Evolutionary conservation across 2,329 filamentous ascomycete genomes (phyloP), one percentile per base, ranked within the genome.

Genomic region (Nakataea oryzae): DNA sequence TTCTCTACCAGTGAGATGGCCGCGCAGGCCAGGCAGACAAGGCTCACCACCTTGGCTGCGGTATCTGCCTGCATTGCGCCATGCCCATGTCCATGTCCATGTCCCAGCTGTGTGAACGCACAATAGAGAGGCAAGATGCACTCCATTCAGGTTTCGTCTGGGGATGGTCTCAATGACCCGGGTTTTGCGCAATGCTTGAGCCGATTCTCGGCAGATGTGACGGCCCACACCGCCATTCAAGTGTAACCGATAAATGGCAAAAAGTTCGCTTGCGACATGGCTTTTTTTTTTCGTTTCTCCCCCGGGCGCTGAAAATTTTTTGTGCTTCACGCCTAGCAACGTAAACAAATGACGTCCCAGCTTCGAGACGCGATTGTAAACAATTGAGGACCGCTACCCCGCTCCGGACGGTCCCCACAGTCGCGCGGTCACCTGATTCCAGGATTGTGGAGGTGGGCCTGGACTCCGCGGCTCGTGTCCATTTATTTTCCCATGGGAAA

Each of bases 321-420:
- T 28, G 32, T 57, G 54, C 54, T 24, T 12, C 55, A 60, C 41
- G 21, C 41, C 21, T n/a, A 2, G 41, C 21, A 59, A 59, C 58
- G 62, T 63, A 63, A 63, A 63, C 62, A 63, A 60, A 63, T 63
- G 62, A 63, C 62, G 62, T 63, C 50, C 26, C 32, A 9, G 58
- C 41, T 50, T n/a, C 14, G 34, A 30, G 58, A 60, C 58, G 58
- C 47, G 58, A 60, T 55, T 50, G 47, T 60, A 60, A 60, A 60
- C 59, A 60, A 27, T 58, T 29, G 29, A 56, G 26, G 28, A 56
- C 9, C 24, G 21, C 26, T 34, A 55, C 47, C 59, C 59, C 59
- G 47, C 47, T 30, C 28, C 12, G 59, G 26, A 2, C 26, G 9
- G 41, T 21, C 41, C 30, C 41, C 41, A 32, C 41, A 26, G 59